Percentiles rank a stretch among this genome's conserved stretches.
Conservation (phyloP, 1,139 yeast species). For the Candida dubliniensis region DNA sequence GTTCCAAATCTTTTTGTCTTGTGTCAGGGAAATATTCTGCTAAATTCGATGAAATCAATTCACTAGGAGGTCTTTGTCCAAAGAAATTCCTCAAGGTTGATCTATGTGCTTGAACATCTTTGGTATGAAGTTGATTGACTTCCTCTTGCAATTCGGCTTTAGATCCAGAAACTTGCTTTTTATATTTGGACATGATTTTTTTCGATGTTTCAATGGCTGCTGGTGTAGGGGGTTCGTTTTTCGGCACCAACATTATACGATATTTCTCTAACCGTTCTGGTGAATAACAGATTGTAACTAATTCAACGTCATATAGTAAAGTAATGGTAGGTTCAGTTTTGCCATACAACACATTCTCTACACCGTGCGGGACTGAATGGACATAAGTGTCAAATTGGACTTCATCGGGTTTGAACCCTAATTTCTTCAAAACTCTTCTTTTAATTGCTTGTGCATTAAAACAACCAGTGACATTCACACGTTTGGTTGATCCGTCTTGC, state of each 20-base stretch:
- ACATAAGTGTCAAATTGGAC: constrained; percentile 45
- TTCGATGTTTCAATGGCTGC: constrained; percentile 66
- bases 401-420: constrained; percentile 49
- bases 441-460: constrained; percentile 80
- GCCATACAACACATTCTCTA: constrained; percentile 10
- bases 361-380: constrained; percentile 20
- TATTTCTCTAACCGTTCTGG: constrained; percentile 70
- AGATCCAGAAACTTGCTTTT: constrained; percentile 14
- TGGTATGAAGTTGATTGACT: constrained; percentile 1
- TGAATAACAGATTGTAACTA: constrained; percentile 80
- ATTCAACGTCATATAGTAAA: constrained; percentile 70
- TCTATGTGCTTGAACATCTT: constrained; percentile 13
- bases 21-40: constrained; percentile 93
- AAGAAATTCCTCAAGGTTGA: constrained; percentile 56
- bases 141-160: constrained; percentile 8
- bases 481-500: constrained; percentile 73
- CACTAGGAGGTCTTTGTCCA: constrained; percentile 93
- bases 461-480: constrained; percentile 76
- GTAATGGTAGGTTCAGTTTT: constrained; percentile 30
- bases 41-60: constrained; percentile 83
- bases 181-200: constrained; percentile 37
- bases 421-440: constrained; percentile 62
- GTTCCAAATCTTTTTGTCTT: constrained; percentile 66
- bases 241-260: constrained; percentile 69
- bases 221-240: constrained; percentile 61